Conservation (phyloP, 495 filamentous ascomycete genomes). For the Xylaria bambusicola region DNA sequence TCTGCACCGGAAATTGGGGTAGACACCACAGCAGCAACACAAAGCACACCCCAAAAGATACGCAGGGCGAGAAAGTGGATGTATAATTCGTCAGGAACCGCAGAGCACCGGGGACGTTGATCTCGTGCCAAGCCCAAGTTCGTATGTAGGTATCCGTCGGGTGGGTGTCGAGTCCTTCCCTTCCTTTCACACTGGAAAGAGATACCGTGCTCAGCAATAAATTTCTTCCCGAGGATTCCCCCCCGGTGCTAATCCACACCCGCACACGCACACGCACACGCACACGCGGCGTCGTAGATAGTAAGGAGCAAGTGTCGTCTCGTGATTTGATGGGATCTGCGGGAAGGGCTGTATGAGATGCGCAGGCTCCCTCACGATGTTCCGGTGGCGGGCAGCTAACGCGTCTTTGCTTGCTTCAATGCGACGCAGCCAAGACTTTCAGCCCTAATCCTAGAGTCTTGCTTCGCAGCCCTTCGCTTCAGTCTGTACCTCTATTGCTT, state of each 20-base stretch:
- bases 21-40: too few relatives aligned
- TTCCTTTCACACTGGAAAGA: not conserved
- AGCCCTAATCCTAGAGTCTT: not conserved
- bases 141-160: slow-evolving; percentile 10
- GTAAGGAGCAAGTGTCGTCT: too few relatives aligned
- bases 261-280: too few relatives aligned
- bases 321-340: not conserved
- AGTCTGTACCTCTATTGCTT: not conserved
- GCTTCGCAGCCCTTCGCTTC: too few relatives aligned
- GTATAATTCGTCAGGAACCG: not conserved
- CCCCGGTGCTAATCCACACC: too few relatives aligned
- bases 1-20: slow-evolving; percentile 3
- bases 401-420: not conserved
- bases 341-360: not conserved
- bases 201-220: not conserved
- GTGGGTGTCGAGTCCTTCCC: not conserved
- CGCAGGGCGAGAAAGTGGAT: not conserved
- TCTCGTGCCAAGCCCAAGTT: slow-evolving; percentile 3
- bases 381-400: not conserved
- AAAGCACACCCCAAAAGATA: not conserved
- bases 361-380: not conserved
- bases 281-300: too few relatives aligned
- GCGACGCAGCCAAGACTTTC: slow-evolving; percentile 4
- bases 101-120: not conserved
- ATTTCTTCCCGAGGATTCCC: slow-evolving; percentile 3